Base-by-base conservation (phyloP, 257 asterid species). In the Gentiana straminea region DNA sequence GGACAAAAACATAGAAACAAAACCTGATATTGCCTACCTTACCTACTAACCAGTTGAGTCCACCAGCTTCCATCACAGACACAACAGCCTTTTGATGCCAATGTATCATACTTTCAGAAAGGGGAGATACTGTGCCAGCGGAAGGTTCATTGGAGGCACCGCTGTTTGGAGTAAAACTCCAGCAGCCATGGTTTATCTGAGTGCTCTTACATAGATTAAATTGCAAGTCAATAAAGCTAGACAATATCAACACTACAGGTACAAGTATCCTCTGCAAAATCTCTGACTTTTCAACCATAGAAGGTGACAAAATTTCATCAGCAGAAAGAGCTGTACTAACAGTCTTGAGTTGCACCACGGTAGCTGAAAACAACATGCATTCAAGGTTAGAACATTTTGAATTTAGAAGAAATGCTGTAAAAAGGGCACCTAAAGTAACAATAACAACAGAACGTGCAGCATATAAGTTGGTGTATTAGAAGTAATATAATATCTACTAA, bases 41-140 rank as follows among this genome's bases (percentile, higher is more conserved):
- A 91, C 98, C 97, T 87, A 88, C 84, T 81, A 91, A 87, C 98
- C 98, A 91, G 65, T 87, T 85, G 67, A 87, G 94, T 66, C 95
- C 95, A 72, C 98, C 98, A 64, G 98, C 96, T 75, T 91, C 98
- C 96, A 88, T 84, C 52, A 91, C 79, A 32, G 94, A 87, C 62
- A 83, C 77, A 72, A 87, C 81, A 55, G 97, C 77, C 68, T 76
- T 84, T 67, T 87, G 91, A 78, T 80, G 95, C 98, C 96, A 91
- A 36, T 67, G 71, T 52, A 82, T 64, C 69, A 70, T 61, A 62
- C 68, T 64, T 58, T 82, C 95, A 72, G 82, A 62, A 67, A 69
- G 67, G 57, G 70, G 64, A 72, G 77, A 68, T 56, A 76, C 67
- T 45, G 54, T 33, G 15, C 70, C 63, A 61, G 68, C 56, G 57